These are phyloP conservation scores for Pseudogymnoascus sp. DNA, from an alignment of 2,329 filamentous ascomycete genomes.

Conservation along the genomic window DNA sequence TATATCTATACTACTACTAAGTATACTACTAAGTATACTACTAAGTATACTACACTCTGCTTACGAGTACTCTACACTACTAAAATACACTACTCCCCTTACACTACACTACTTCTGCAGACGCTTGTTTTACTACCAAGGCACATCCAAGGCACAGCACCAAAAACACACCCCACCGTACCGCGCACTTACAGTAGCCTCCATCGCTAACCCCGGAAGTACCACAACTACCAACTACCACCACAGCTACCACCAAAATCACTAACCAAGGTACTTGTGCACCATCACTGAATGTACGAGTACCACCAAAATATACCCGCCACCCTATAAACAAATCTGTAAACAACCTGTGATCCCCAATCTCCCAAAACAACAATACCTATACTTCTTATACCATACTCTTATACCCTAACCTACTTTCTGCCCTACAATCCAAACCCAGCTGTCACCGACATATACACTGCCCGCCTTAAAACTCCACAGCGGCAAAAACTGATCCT, in stretches of 20 bases:
- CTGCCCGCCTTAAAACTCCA: background rate
- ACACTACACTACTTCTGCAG: too few species aligned
- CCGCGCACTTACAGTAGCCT: background rate
- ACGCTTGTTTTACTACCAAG: background rate
- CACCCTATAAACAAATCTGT: conserved; percentile 1
- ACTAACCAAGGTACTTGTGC: too few species aligned
- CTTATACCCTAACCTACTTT: background rate
- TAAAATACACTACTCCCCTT: too few species aligned
- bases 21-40: too few species aligned
- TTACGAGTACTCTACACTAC: too few species aligned
- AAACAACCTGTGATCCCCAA: background rate
- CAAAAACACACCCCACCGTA: background rate
- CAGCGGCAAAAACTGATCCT: background rate
- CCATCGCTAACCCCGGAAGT: background rate
- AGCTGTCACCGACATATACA: background rate
- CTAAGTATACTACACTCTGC: too few species aligned
- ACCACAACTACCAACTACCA: background rate
- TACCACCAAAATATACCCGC: background rate
- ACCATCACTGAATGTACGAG: too few species aligned
- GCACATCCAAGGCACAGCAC: background rate
- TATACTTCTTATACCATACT: too few species aligned
- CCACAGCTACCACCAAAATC: background rate
- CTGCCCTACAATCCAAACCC: background rate
- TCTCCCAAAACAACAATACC: too few species aligned
- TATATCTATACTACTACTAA: too few species aligned